Percentiles rank a stretch among this genome's conserved stretches.
Conservation (phyloP, 495 filamentous ascomycete genomes). For the Aspergillus sclerotioniger region DNA sequence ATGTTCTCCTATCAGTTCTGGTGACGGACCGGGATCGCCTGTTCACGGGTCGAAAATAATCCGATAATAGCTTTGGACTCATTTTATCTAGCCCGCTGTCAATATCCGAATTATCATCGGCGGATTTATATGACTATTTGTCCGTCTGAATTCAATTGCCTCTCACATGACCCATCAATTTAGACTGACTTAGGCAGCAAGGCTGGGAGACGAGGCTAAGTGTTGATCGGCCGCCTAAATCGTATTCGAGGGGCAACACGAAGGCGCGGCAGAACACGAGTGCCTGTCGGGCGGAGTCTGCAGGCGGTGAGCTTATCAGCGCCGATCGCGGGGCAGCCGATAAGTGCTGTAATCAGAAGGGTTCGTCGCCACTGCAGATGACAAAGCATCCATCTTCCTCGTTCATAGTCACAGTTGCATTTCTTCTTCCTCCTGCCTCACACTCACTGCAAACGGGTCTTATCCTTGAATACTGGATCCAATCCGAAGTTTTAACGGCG, state of each 20-base stretch:
- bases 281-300: neutral
- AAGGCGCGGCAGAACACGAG: slow-evolving; percentile 9
- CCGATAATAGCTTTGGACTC: neutral
- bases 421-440: slow-evolving; percentile 12
- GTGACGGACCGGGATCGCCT: neutral
- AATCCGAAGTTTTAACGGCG: neutral
- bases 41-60: neutral
- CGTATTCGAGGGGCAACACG: neutral
- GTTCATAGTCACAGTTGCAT: neutral
- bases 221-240: too few relatives aligned
- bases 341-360: neutral
- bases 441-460: neutral
- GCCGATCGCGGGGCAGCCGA: slow-evolving; percentile 21
- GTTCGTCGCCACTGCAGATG: slow-evolving; percentile 36
- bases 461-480: neutral
- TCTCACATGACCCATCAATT: neutral
- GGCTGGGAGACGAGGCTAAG: neutral
- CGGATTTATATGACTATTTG: neutral
- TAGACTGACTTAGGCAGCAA: neutral
- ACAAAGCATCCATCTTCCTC: slow-evolving; percentile 30
- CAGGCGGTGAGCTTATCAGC: slow-evolving; percentile 38
- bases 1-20: slow-evolving; percentile 2
- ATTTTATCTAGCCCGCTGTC: neutral
- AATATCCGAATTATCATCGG: neutral
- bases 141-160: neutral